phyloP scores from a whole-genome alignment of 2,329 filamentous ascomycete species.

The Trichoderma citrinoviride region DNA sequence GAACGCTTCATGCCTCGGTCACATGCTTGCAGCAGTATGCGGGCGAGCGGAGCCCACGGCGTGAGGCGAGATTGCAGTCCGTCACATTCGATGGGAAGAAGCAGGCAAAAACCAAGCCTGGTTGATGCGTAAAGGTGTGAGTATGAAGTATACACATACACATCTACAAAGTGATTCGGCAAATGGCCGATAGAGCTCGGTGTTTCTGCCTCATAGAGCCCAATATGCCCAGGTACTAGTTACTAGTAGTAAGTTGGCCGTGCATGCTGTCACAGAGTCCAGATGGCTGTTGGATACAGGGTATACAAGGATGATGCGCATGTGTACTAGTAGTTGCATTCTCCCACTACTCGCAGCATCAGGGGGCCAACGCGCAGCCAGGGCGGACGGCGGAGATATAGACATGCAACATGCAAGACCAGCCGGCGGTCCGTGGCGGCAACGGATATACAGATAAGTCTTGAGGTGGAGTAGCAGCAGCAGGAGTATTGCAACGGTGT shows the following conservation, averaged over 20 bases:
- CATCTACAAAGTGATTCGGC: no score
- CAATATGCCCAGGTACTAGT: neutral
- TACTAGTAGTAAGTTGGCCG: neutral
- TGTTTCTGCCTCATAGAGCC: neutral
- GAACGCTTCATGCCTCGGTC: conserved; percentile 1
- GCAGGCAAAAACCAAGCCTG: neutral
- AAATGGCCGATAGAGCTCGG: neutral
- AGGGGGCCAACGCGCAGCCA: neutral
- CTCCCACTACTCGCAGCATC: neutral
- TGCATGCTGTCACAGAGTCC: neutral
- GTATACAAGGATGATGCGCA: conserved; percentile 6
- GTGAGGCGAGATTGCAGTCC: neutral
- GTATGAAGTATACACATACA: neutral
- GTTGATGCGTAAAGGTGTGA: no score
- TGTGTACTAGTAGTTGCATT: neutral
- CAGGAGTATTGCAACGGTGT: neutral
- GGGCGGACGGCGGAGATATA: neutral
- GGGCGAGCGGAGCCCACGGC: conserved; percentile 14
- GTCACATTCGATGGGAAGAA: neutral
- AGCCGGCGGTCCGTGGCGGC: neutral
- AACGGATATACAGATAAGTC: neutral
- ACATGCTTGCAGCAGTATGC: conserved; percentile 12
- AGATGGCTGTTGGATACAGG: neutral
- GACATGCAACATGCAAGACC: neutral
- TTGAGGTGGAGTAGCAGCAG: neutral